Percentiles rank a stretch among this genome's conserved stretches.
These are phyloP conservation scores for Microstegium vimineum DNA, from an alignment of 176 grass and related monocot species.

Conservation along the genomic window DNA sequence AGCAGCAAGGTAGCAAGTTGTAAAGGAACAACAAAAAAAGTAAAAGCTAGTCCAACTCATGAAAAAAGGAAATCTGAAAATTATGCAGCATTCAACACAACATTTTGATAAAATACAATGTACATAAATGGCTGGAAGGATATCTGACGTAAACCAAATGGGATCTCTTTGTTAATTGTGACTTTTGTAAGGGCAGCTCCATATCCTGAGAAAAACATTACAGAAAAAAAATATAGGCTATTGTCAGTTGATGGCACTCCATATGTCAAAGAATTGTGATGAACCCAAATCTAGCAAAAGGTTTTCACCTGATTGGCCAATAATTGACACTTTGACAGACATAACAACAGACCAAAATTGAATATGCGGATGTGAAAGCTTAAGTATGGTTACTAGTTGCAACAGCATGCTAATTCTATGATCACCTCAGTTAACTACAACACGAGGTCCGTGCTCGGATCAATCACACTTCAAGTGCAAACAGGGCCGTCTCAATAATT, in stretches of 20 bases:
- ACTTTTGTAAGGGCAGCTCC: slow-evolving; percentile 86
- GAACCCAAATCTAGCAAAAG: background rate
- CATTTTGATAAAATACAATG: background rate
- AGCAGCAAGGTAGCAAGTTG: slow-evolving; percentile 64
- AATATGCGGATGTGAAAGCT: background rate
- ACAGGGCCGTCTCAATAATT: no score
- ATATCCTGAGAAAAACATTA: slow-evolving; percentile 53
- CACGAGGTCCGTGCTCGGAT: background rate
- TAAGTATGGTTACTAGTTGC: background rate
- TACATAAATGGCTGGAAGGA: slow-evolving; percentile 40
- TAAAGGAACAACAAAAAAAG: slow-evolving; percentile 49
- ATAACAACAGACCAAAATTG: background rate
- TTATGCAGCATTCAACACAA: background rate
- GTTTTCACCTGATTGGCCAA: background rate
- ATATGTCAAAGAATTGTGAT: background rate
- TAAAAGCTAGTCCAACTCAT: background rate
- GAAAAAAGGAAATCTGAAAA: background rate
- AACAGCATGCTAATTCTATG: background rate
- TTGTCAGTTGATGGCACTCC: background rate
- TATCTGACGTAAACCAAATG: slow-evolving; percentile 92
- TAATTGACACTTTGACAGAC: background rate
- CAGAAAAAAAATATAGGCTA: slow-evolving; percentile 3
- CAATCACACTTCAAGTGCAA: background rate
- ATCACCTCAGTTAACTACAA: background rate
- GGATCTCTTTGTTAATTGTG: slow-evolving; percentile 76